Conservation (phyloP, 768 basidiomycete species). For the Tubosaeta sp. region DNA sequence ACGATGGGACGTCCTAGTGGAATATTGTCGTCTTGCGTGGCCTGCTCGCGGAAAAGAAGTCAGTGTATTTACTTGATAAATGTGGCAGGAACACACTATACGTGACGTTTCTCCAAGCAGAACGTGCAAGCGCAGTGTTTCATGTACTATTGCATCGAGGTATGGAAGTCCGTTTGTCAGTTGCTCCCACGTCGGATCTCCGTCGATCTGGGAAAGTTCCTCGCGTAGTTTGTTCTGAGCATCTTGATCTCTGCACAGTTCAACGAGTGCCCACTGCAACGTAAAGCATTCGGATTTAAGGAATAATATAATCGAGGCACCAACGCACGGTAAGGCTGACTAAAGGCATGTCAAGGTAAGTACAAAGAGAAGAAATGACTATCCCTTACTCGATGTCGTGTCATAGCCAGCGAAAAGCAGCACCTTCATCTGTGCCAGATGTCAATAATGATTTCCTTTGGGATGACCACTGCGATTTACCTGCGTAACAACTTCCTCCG, state of each 20-base stretch:
- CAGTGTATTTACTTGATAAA: background rate
- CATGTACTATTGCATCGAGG: slow-evolving; percentile 49
- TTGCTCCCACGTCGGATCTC: slow-evolving; percentile 53
- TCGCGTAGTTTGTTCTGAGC: slow-evolving; percentile 45
- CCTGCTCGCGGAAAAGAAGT: background rate
- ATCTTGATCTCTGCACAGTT: slow-evolving; percentile 42
- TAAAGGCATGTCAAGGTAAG: background rate
- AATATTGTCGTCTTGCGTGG: background rate
- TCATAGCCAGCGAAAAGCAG: slow-evolving; percentile 40
- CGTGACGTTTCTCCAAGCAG: slow-evolving; percentile 1
- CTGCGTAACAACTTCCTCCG: slow-evolving; percentile 39
- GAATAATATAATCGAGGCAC: background rate
- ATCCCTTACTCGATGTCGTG: slow-evolving; percentile 36
- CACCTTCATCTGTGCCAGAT: slow-evolving; percentile 30
- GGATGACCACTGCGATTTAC: slow-evolving; percentile 1
- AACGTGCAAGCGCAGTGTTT: slow-evolving; percentile 38
- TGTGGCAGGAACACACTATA: slow-evolving; percentile 4
- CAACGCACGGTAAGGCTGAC: slow-evolving; percentile 24
- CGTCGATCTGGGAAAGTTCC: slow-evolving; percentile 41
- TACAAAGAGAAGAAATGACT: background rate
- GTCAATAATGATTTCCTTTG: background rate
- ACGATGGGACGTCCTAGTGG: background rate
- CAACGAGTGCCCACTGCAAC: slow-evolving; percentile 49
- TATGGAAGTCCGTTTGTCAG: slow-evolving; percentile 47
- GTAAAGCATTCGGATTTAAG: background rate